Evolutionary conservation across 1,139 yeast species (phyloP), one percentile per base, ranked within the genome.

Genomic region (Nakaseomyces nivariensis): DNA sequence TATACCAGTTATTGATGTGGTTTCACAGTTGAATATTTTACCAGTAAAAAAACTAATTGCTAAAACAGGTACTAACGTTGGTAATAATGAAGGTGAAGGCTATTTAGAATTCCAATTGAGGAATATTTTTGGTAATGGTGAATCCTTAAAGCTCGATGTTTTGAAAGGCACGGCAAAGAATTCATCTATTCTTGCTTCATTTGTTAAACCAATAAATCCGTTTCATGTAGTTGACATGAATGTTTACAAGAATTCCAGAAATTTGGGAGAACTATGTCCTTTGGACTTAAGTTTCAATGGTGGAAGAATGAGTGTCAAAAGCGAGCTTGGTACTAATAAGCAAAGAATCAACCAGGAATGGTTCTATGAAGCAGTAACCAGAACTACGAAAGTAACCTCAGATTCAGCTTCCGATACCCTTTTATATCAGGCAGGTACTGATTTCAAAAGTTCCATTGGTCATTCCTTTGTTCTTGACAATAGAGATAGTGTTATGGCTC

Each of bases 11-110:
- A 49, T 79, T 10, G 73, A 74, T 27, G 59, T 85, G 11, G 73
- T 75, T 0, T 84, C 89, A 0, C 73, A 75, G n/a, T 67, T 85
- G 52, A 74, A 77, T 49, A 58, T 84, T 2, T 54, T 73, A 10
- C 94, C 94, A 0, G 75, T 77, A 2, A 82, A 84, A 56, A 74
- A 72, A 56, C 83, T 85, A 61, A 77, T 77, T 54, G 89, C 94
- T 53, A 84, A 83, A 60, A 86, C 96, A 1, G 97, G 96, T n/a
- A 90, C 96, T 5, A 89, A 85, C 66, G 78, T 90, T 4, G 97
- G 97, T 2, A 90, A 90, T 62, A 95, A 95, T 29, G 96, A 89
- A 70, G 97, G 97, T 31, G 95, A 86, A 63, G 97, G 96, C 1
- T 87, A 88, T 61, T 75, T 88, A 45, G 83, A 85, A 47, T 77